Conservation (phyloP, 2,329 filamentous ascomycete genomes). For the Botryotinia globosa region DNA sequence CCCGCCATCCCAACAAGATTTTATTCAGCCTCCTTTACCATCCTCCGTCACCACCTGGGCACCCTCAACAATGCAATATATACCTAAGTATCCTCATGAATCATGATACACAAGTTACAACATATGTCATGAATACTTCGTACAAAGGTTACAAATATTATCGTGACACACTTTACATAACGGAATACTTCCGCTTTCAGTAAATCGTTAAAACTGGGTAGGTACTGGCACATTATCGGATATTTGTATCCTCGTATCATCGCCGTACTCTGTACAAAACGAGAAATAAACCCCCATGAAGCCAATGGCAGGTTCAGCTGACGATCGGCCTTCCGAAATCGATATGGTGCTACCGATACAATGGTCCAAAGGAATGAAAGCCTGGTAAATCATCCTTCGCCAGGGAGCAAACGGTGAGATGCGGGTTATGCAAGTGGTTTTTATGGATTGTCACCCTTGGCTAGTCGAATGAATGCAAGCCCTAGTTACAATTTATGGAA, state of each 20-base stretch:
- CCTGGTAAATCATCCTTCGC: not conserved
- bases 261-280: not conserved
- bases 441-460: not conserved
- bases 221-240: not conserved
- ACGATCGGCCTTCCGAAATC: not conserved
- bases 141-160: not conserved
- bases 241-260: not conserved
- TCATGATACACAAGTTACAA: not conserved
- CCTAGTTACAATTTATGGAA: not conserved
- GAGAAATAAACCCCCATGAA: not conserved
- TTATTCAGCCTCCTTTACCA: not conserved
- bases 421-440: conserved; percentile 1
- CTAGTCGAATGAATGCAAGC: not conserved
- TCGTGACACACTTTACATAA: not conserved
- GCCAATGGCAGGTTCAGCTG: not conserved
- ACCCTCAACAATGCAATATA: not conserved
- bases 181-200: not conserved
- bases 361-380: not conserved
- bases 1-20: not conserved
- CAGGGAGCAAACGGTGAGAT: not conserved
- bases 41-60: not conserved
- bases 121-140: not conserved
- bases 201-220: not conserved
- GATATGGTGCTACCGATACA: conserved; percentile 8
- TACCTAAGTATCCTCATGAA: too few relatives aligned